Conservation (phyloP, 2,329 filamentous ascomycete genomes). For the Plenodomus lindquistii region DNA sequence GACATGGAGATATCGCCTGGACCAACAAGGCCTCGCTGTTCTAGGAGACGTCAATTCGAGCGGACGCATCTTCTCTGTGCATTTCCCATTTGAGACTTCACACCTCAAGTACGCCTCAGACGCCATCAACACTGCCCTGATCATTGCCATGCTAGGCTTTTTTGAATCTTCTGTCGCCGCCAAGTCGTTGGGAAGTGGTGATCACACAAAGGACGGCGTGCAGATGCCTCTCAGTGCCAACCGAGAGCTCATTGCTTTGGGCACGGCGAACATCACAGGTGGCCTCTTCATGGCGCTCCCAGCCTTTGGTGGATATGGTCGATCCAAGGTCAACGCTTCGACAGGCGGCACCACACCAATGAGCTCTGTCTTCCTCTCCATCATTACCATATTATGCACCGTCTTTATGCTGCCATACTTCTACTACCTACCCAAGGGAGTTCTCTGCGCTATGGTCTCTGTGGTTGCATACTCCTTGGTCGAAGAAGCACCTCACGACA, state of each 20-base stretch:
- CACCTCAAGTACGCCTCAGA: slow-evolving; percentile 83
- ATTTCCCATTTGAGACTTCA: slow-evolving; percentile 78
- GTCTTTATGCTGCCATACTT: slow-evolving; percentile 86
- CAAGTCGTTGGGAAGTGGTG: slow-evolving; percentile 71
- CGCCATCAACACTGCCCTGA: slow-evolving; percentile 86
- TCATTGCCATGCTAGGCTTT: slow-evolving; percentile 95
- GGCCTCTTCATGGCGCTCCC: slow-evolving; percentile 91
- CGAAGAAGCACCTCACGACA: slow-evolving; percentile 92
- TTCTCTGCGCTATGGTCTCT: slow-evolving; percentile 90
- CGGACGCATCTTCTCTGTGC: slow-evolving; percentile 74
- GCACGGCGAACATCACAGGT: slow-evolving; percentile 86
- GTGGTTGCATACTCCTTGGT: slow-evolving; percentile 94
- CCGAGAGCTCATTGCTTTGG: slow-evolving; percentile 88
- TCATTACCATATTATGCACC: slow-evolving; percentile 81
- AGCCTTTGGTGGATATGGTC: slow-evolving; percentile 92
- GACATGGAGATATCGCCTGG: slow-evolving; percentile 77
- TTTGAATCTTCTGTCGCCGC: slow-evolving; percentile 97
- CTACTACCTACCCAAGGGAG: slow-evolving; percentile 95
- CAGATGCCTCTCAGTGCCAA: slow-evolving; percentile 87
- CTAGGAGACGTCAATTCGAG: slow-evolving; percentile 79
- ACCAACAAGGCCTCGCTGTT: slow-evolving; percentile 77
- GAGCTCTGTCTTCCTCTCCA: slow-evolving; percentile 83
- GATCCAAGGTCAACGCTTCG: slow-evolving; percentile 91
- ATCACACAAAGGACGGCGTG: slow-evolving; percentile 63
- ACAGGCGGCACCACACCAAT: slow-evolving; percentile 93